Percentiles rank a stretch among this genome's conserved stretches.
phyloP scores from a whole-genome alignment of 1,284 basidiomycete species.

The Heliocybe sulcata region DNA sequence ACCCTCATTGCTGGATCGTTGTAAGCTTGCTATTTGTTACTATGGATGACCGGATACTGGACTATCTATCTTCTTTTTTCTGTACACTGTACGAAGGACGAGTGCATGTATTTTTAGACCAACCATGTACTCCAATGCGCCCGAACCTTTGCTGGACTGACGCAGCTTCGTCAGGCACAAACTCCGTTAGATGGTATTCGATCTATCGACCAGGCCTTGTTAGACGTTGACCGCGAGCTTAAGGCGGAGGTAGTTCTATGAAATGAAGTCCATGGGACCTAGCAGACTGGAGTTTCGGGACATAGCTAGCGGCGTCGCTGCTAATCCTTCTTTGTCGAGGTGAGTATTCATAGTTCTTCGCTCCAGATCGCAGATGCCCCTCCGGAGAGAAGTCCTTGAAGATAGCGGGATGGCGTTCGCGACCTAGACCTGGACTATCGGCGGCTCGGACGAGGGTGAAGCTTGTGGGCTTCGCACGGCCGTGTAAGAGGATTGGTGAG shows the following conservation, averaged over 20 bases:
- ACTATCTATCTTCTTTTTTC: background rate
- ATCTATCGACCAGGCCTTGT: background rate
- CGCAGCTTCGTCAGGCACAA: background rate
- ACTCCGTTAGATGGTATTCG: background rate
- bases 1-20: background rate
- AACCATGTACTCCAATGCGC: background rate
- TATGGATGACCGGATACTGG: background rate
- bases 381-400: too few relatives aligned
- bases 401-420: too few relatives aligned
- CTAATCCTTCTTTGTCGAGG: too few relatives aligned
- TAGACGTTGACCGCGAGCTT: background rate
- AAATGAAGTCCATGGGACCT: too few relatives aligned
- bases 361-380: too few relatives aligned
- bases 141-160: background rate
- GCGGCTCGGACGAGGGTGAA: background rate
- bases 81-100: background rate
- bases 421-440: background rate
- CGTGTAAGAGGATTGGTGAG: background rate
- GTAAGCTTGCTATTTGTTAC: background rate
- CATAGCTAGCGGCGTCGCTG: too few relatives aligned
- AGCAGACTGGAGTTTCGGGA: too few relatives aligned
- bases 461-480: background rate
- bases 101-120: background rate
- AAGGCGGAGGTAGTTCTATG: too few relatives aligned
- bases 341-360: too few relatives aligned